A percentile compares a stretch with the other conserved stretches of the same genome.
These are phyloP conservation scores for Epichloe sylvatica DNA, from an alignment of 2,329 filamentous ascomycete species.

Conservation along the genomic window DNA sequence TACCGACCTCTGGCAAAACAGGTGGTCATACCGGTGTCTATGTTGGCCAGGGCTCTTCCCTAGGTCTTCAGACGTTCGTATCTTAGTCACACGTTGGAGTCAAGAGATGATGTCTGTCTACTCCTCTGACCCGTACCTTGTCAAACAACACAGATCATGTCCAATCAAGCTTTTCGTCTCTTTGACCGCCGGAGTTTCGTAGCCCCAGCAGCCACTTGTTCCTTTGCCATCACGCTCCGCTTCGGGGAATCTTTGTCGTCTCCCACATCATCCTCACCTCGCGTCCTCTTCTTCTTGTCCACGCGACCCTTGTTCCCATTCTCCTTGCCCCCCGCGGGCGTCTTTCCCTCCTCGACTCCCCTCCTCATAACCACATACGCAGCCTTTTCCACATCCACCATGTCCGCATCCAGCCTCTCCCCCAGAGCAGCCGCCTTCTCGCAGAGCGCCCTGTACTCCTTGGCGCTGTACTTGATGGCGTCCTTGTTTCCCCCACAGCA, in stretches of 20 bases:
- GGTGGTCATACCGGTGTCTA: conserved; percentile 27
- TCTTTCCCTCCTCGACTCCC: background rate
- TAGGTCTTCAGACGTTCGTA: conserved; percentile 26
- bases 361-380: conserved; percentile 52
- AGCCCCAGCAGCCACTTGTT: background rate
- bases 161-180: background rate
- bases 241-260: background rate
- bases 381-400: conserved; percentile 54
- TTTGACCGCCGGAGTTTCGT: background rate
- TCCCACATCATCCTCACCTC: background rate
- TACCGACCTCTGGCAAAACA: too few relatives aligned
- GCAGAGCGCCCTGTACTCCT: conserved; percentile 51
- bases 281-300: background rate
- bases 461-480: conserved; percentile 53
- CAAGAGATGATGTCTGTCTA: too few relatives aligned
- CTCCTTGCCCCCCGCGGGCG: background rate
- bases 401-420: conserved; percentile 37
- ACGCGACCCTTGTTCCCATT: too few relatives aligned
- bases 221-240: background rate
- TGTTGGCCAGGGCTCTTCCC: conserved; percentile 27
- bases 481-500: conserved; percentile 33
- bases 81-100: conserved; percentile 7
- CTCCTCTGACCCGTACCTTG: too few relatives aligned
- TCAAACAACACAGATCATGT: too few relatives aligned
- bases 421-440: conserved; percentile 27